Evolutionary conservation across 768 basidiomycete species (phyloP), one percentile per base, ranked within the genome.

Genomic region (Tricholoma sp.): DNA sequence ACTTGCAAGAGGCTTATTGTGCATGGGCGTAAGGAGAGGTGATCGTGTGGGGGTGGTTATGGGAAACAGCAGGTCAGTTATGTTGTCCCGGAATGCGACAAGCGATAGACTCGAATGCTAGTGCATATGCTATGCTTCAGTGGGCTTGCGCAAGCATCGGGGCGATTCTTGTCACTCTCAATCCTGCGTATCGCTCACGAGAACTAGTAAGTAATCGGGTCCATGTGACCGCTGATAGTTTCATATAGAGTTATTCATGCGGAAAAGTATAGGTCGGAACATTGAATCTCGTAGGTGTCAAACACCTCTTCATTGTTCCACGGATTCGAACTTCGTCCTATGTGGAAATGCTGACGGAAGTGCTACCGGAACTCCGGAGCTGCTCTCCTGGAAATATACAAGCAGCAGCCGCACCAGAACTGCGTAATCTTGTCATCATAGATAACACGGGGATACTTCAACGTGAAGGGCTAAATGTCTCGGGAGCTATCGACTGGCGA

Each of bases 71-170:
- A 93, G 91, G 91, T 89, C 60, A 34, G 73, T 52, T 3, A 28
- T 24, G 18, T 37, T 56, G 47, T 36, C 15, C 17, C 15, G 20
- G 10, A 9, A 11, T 24, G 24, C 6, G 49, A 34, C 17, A 53
- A 32, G 17, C 31, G 6, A 47, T 37, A 44, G 33, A 50, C 32
- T 42, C 20, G 6, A 49, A 31, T 31, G 58, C 31, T 59, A 91
- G 90, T 64, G 76, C 88, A 15, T 94, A 94, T 66, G 89, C 89
- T 0, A 76, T 81, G 73, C 71, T 92, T 20, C 91, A 94, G 62
- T 92, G 89, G 91, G 91, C 91, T 3, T 89, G 87, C 57, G 88
- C 89, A n/a, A 83, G 81, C 50, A 78, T 91, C 56, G 91, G 91
- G n/a, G 90, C 88, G 11, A 83, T 92, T 53, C 70, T 92, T 34